A percentile compares a stretch with the other conserved stretches of the same genome.
Evolutionary conservation across 116 monocot genomes (phyloP).

Genomic region (Trichopus zeylanicus): DNA sequence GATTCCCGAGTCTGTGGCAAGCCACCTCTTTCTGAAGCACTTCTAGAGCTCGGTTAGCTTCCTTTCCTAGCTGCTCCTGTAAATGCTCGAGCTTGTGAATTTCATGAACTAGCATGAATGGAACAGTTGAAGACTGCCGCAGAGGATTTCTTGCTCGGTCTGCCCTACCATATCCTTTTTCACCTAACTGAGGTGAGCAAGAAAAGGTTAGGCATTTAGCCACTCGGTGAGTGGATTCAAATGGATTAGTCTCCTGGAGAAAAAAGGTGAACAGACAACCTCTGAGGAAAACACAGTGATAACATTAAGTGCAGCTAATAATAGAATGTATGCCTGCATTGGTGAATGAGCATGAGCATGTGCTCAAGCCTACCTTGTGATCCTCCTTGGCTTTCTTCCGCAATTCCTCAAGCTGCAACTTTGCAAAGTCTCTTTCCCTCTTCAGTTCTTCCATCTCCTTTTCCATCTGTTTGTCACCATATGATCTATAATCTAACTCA

Average conservation of each 20-base stretch:
- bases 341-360: too few relatives aligned
- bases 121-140: conserved; percentile 82
- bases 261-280: neutral
- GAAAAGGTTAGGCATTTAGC: conserved; percentile 75
- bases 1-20: conserved; percentile 82
- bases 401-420: conserved; percentile 54
- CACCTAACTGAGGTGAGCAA: conserved; percentile 20
- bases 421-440: conserved; percentile 66
- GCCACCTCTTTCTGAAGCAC: conserved; percentile 94
- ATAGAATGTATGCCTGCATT: too few relatives aligned
- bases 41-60: conserved; percentile 81
- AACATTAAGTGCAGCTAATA: too few relatives aligned
- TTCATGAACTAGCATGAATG: conserved; percentile 75
- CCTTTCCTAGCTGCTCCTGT: conserved; percentile 80
- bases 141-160: conserved; percentile 32
- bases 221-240: conserved; percentile 41
- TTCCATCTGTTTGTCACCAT: conserved; percentile 64
- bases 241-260: conserved; percentile 47
- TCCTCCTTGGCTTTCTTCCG: conserved; percentile 39
- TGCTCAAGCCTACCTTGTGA: too few relatives aligned
- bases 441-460: conserved; percentile 74
- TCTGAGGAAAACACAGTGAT: too few relatives aligned
- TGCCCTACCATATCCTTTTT: conserved; percentile 11
- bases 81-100: conserved; percentile 88
- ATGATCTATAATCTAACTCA: too few relatives aligned